A percentile compares a stretch with the other conserved stretches of the same genome.
phyloP scores from a whole-genome alignment of 2,329 filamentous ascomycete species.

The Botrytis sinoallii region DNA sequence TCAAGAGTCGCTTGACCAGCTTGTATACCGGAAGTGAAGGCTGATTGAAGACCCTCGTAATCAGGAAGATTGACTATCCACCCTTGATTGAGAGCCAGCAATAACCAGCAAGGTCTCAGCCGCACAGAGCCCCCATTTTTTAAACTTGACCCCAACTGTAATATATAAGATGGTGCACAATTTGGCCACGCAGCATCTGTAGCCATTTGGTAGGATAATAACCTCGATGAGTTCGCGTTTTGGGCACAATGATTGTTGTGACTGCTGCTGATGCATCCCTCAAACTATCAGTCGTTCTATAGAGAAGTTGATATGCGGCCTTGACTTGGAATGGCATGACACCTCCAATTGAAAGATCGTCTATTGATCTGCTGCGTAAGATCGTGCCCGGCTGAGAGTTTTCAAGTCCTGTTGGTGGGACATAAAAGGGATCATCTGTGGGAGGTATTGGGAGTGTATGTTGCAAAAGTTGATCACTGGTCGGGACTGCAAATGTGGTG shows the following conservation, averaged over 20 bases:
- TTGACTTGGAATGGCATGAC: conserved; percentile 24
- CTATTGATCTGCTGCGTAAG: conserved; percentile 29
- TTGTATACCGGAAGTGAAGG: conserved; percentile 22
- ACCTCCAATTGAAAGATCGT: conserved; percentile 35
- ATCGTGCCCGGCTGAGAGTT: conserved; percentile 37
- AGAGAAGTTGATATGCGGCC: conserved; percentile 40
- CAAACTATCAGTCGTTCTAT: conserved; percentile 41
- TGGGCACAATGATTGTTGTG: conserved; percentile 42
- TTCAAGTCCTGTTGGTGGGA: conserved; percentile 36
- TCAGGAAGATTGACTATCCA: conserved; percentile 29
- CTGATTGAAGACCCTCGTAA: conserved; percentile 26
- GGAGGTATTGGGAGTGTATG: conserved; percentile 32
- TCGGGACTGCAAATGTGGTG: background rate
- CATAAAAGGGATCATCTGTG: conserved; percentile 41
- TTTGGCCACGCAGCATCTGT: conserved; percentile 43
- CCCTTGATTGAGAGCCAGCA: conserved; percentile 19
- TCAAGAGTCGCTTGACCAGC: conserved; percentile 27
- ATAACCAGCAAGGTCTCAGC: conserved; percentile 24
- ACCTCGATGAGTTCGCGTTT: background rate
- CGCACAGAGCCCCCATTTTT: conserved; percentile 37
- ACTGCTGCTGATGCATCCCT: conserved; percentile 41
- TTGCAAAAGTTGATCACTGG: background rate
- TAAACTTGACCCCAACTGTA: background rate
- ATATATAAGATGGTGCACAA: conserved; percentile 40
- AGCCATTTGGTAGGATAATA: conserved; percentile 45